Base-by-base conservation (phyloP, 257 asterid genomes). In the Solanum sitiens region DNA sequence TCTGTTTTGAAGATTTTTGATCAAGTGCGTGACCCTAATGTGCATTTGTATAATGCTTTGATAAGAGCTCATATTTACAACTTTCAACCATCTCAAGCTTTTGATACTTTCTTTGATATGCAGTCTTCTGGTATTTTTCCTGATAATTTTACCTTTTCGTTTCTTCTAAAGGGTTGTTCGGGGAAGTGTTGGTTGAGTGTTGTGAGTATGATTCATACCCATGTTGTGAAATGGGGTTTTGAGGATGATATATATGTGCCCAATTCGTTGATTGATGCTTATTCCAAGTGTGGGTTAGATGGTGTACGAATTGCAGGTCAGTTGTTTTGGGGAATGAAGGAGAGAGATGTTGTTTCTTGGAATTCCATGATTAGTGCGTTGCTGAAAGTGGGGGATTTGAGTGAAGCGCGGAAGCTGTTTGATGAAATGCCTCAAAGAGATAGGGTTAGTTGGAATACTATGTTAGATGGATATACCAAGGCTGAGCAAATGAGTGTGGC, bases 241-340 rank as follows among this genome's bases (percentile, higher is more conserved):
- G 91, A 83, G 87, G 87, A 89, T 83, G 98, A 94, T 89, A 47
- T 92, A 73, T 91, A 92, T 75, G 91, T 94, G 88, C 92, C 91
- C 63, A 96, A 94, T 83, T 92, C 98, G 75, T 91, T 95, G 86
- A 93, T 96, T 76, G 97, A 94, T 67, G 95, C 95, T 5, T 96
- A 96, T 86, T 90, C 92, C 3, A 92, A 92, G 90, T 92, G 94
- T 53, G 98, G 98, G 27, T 35, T 88, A 70, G 65, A 23, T 67
- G 98, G 98, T 9, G 89, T 93, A 45, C 80, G 74, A 50, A 88
- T 86, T 6, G 95, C 97, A 53, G 91, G 85, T 92, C 47, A 50
- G 87, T 63, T 95, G 86, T 96, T 94, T 89, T 87, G 86, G 71
- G 90, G 45, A 18, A 94, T 92, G 95, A 91, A 44, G 89, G 91